These are phyloP conservation scores for Aureobasidium sp. DNA, from an alignment of 2,329 filamentous ascomycete genomes.

Conservation along the genomic window DNA sequence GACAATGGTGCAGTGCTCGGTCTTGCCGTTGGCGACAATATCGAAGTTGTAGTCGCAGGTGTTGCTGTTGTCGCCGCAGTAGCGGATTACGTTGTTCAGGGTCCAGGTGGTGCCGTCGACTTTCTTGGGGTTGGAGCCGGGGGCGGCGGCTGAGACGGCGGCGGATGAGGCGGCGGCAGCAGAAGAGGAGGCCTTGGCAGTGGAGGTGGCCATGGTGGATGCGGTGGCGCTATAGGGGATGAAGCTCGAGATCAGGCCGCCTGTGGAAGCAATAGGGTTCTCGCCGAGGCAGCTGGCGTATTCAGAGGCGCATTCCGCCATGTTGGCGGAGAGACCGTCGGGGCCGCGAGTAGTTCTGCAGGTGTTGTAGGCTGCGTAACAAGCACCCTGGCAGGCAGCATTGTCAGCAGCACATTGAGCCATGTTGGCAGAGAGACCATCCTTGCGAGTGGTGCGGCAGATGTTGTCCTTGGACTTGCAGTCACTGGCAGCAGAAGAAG, in stretches of 20 bases:
- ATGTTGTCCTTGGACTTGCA: not conserved
- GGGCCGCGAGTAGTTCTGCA: not conserved
- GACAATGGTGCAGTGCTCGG: constrained; percentile 12
- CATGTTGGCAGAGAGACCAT: not conserved
- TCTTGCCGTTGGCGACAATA: constrained; percentile 9
- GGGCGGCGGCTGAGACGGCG: not conserved
- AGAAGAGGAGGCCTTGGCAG: not conserved
- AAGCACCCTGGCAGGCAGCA: not conserved
- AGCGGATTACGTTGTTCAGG: constrained; percentile 13
- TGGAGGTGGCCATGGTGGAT: constrained; percentile 2
- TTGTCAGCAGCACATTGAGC: not conserved
- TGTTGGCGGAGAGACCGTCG: constrained; percentile 5
- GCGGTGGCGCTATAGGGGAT: not conserved
- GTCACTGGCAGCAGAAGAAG: not conserved
- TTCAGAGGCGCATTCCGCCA: not conserved
- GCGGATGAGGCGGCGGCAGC: not conserved
- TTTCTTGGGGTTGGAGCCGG: constrained; percentile 5
- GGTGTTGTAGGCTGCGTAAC: not conserved
- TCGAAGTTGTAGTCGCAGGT: constrained; percentile 16
- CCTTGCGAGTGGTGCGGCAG: not conserved
- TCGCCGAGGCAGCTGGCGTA: constrained; percentile 10
- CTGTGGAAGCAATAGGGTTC: not conserved
- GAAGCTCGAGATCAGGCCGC: not conserved
- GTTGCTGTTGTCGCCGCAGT: constrained; percentile 10
- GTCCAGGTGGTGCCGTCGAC: constrained; percentile 11